These are phyloP conservation scores for Aspergillus quadricinctus DNA, from an alignment of 2,329 filamentous ascomycete species.

Conservation along the genomic window DNA sequence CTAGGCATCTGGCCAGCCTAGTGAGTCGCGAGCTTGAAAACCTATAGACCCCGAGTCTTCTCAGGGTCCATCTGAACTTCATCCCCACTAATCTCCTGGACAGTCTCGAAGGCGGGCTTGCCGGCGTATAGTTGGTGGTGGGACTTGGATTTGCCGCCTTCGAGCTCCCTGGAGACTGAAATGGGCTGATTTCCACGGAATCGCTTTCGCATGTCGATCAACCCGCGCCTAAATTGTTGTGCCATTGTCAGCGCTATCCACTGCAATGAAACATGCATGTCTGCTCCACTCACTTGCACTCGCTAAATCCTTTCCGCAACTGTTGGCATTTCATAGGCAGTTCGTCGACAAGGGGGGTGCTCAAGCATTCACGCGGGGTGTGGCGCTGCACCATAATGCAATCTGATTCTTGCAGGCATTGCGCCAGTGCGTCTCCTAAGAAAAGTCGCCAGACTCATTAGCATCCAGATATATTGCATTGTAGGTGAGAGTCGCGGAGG, in stretches of 20 bases:
- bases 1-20: neutral
- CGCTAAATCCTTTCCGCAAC: conserved; percentile 84
- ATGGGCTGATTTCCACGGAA: conserved; percentile 93
- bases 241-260: neutral
- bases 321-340: conserved; percentile 88
- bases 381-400: conserved; percentile 93
- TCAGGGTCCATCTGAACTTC: conserved; percentile 51
- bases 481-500: neutral
- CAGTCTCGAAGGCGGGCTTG: conserved; percentile 64
- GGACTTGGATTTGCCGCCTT: conserved; percentile 43
- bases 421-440: conserved; percentile 80
- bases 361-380: conserved; percentile 80
- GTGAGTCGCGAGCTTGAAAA: neutral
- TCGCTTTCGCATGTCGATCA: conserved; percentile 98
- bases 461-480: conserved; percentile 1
- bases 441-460: conserved; percentile 12
- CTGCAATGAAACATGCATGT: no score
- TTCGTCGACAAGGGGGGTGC: conserved; percentile 71
- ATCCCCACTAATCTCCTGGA: conserved; percentile 63
- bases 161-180: conserved; percentile 60
- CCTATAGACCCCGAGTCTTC: conserved; percentile 44
- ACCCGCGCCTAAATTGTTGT: conserved; percentile 56
- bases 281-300: conserved; percentile 64
- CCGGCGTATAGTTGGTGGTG: conserved; percentile 76
- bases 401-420: conserved; percentile 93